phyloP scores from a whole-genome alignment of 2,329 filamentous ascomycete genomes.

The Pseudogymnoascus sp. region DNA sequence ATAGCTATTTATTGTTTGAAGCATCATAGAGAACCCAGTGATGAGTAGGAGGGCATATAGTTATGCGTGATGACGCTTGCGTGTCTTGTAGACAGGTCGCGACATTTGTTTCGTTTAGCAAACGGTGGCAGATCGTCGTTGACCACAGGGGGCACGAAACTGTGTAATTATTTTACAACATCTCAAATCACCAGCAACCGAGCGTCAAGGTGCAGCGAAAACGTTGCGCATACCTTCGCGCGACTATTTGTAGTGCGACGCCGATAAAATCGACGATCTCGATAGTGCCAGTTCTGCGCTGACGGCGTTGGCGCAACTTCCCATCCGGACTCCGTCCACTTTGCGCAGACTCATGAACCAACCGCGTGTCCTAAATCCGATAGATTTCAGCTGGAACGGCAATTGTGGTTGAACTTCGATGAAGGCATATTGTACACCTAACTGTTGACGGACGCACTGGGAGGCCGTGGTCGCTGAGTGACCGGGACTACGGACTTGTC shows the following conservation, averaged over 20 bases:
- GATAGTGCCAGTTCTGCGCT: slow-evolving; percentile 1
- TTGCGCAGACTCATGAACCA: slow-evolving; percentile 5
- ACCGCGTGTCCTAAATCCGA: background rate
- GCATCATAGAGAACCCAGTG: background rate
- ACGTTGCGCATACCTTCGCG: slow-evolving; percentile 5
- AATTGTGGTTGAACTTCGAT: slow-evolving; percentile 4
- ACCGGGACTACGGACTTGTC: slow-evolving; percentile 7
- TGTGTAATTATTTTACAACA: slow-evolving; percentile 8
- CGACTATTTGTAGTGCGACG: slow-evolving; percentile 2
- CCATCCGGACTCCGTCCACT: background rate
- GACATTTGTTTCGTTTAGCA: slow-evolving; percentile 9
- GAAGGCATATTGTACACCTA: background rate
- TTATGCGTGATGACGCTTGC: slow-evolving; percentile 1
- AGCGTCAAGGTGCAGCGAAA: slow-evolving; percentile 1
- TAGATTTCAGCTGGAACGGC: slow-evolving; percentile 7
- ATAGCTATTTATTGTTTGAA: background rate
- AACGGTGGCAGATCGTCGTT: slow-evolving; percentile 7
- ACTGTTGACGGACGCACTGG: slow-evolving; percentile 4
- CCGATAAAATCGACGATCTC: background rate
- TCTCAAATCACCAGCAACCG: slow-evolving; percentile 6
- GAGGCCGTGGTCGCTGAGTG: background rate
- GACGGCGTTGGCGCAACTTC: background rate
- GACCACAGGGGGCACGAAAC: slow-evolving; percentile 3
- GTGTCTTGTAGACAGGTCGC: slow-evolving; percentile 9
- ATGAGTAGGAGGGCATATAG: background rate